These are phyloP conservation scores for Neurospora terricola DNA, from an alignment of 495 filamentous ascomycete genomes.

Conservation along the genomic window DNA sequence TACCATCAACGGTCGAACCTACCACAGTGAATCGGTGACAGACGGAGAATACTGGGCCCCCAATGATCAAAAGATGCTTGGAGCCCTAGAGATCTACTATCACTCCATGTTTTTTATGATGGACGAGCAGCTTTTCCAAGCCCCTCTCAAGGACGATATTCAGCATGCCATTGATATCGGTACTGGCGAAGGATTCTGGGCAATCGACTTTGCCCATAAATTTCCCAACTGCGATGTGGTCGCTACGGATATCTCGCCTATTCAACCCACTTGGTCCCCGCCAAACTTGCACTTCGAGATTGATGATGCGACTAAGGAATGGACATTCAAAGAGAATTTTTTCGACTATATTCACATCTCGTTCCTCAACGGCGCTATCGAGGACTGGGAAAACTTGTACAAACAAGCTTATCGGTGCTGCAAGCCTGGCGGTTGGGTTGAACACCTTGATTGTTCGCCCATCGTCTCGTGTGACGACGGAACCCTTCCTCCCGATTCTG, in stretches of 20 bases:
- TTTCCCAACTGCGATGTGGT: constrained; percentile 41
- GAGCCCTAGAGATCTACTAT: background rate
- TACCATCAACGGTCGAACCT: constrained; percentile 28
- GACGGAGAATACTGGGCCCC: background rate
- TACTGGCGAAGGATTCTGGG: background rate
- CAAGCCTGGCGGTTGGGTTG: constrained; percentile 33
- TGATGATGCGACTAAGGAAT: constrained; percentile 43
- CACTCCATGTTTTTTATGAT: background rate
- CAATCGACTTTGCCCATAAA: constrained; percentile 44
- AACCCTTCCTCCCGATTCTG: background rate
- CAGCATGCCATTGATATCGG: background rate
- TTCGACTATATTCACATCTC: constrained; percentile 62
- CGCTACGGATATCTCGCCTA: constrained; percentile 47
- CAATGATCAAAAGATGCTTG: background rate
- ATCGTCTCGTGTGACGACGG: constrained; percentile 23
- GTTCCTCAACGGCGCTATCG: constrained; percentile 42
- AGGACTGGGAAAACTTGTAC: constrained; percentile 42
- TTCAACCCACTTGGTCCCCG: constrained; percentile 7
- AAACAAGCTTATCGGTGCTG: constrained; percentile 20
- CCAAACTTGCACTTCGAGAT: constrained; percentile 37
- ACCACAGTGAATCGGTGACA: constrained; percentile 14
- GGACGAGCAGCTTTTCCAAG: background rate
- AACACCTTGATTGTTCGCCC: constrained; percentile 18
- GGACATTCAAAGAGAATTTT: constrained; percentile 37
- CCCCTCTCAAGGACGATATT: background rate